Evolutionary conservation across 2,329 filamentous ascomycete genomes (phyloP).

Genomic region (Apiospora koreana): DNA sequence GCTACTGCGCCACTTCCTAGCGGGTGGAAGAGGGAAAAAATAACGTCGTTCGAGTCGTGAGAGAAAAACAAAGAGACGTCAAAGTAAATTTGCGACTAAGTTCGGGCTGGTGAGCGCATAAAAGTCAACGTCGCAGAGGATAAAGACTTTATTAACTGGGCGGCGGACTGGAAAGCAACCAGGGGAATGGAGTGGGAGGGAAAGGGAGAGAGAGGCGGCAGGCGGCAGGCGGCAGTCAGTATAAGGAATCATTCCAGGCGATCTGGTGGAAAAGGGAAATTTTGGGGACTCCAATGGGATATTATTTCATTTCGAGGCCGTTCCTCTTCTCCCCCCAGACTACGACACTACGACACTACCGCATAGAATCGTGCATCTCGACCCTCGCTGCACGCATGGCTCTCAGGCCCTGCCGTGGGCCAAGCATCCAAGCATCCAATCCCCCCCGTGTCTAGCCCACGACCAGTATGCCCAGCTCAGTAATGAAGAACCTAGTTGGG

Average conservation of each 20-base stretch:
- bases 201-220: neutral
- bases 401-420: neutral
- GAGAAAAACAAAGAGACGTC: neutral
- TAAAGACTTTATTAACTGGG: neutral
- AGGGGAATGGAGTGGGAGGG: neutral
- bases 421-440: neutral
- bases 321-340: slow-evolving; percentile 1
- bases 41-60: neutral
- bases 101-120: neutral
- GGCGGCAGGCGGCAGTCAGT: neutral
- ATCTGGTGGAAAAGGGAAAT: neutral
- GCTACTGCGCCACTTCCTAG: slow-evolving; percentile 5
- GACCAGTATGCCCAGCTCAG: slow-evolving; percentile 3
- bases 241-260: neutral
- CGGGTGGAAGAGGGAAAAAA: neutral
- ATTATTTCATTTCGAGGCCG: slow-evolving; percentile 4
- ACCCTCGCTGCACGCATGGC: slow-evolving; percentile 5
- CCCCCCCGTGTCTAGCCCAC: neutral
- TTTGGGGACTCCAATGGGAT: slow-evolving; percentile 3
- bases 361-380: neutral
- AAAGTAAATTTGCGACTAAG: neutral
- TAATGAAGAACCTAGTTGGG: neutral
- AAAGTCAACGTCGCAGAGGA: neutral
- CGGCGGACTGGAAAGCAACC: neutral
- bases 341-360: slow-evolving; percentile 3